These are phyloP conservation scores for Annulohypoxylon moriforme DNA, from an alignment of 495 filamentous ascomycete species.

Conservation along the genomic window DNA sequence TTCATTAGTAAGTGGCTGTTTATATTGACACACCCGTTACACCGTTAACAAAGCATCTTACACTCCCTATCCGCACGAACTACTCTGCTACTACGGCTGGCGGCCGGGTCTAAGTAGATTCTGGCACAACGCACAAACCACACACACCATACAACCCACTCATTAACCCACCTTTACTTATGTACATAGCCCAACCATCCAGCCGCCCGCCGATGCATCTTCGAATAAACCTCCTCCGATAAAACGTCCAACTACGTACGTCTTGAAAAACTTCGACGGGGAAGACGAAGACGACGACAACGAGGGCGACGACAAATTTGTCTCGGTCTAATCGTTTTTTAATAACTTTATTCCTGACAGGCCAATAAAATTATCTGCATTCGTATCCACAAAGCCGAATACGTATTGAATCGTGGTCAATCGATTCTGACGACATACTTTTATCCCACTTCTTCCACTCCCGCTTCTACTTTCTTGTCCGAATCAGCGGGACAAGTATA, in stretches of 20 bases:
- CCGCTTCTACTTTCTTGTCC: not conserved
- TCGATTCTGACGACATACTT: constrained; percentile 32
- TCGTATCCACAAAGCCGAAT: constrained; percentile 23
- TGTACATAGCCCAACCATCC: constrained; percentile 38
- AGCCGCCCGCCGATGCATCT: constrained; percentile 38
- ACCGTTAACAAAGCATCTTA: constrained; percentile 3
- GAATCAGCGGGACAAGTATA: constrained; percentile 6
- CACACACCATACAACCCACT: constrained; percentile 5
- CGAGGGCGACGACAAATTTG: constrained; percentile 13
- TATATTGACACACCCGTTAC: constrained; percentile 9
- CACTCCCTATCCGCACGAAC: constrained; percentile 37
- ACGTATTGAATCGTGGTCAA: constrained; percentile 7
- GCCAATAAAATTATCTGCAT: not conserved
- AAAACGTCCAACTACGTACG: constrained; percentile 37
- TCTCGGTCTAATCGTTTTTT: constrained; percentile 17
- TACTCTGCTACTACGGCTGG: constrained; percentile 30
- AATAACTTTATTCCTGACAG: constrained; percentile 2
- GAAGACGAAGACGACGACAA: constrained; percentile 11
- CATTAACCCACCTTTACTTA: constrained; percentile 31
- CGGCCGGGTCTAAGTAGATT: constrained; percentile 23
- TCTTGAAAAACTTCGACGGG: constrained; percentile 8
- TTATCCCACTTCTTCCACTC: not conserved
- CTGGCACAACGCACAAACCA: constrained; percentile 13
- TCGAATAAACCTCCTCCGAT: constrained; percentile 43
- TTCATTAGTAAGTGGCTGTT: not conserved